phyloP scores from a whole-genome alignment of 2,329 filamentous ascomycete species.

The Albophoma yamanashiensis region DNA sequence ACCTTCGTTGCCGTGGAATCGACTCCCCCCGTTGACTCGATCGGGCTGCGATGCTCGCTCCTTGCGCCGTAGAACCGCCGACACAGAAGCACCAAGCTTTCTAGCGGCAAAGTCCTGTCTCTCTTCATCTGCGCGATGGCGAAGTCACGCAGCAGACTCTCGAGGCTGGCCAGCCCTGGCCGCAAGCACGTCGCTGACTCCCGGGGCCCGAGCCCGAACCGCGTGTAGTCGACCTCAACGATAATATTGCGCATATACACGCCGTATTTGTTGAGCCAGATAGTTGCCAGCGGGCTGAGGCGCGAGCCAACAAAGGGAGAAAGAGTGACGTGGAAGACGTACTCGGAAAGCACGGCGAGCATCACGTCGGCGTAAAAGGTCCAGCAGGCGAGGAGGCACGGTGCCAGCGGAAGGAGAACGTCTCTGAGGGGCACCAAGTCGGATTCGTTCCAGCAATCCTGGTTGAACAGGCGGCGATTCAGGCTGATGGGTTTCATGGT shows the following conservation, averaged over 20 bases:
- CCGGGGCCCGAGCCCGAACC: slow-evolving; percentile 19
- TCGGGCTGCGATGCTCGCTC: background rate
- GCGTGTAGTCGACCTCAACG: slow-evolving; percentile 30
- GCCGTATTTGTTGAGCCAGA: slow-evolving; percentile 23
- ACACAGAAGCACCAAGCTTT: slow-evolving; percentile 21
- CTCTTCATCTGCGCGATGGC: slow-evolving; percentile 14
- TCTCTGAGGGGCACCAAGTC: slow-evolving; percentile 19
- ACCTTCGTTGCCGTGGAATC: background rate
- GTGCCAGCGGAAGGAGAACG: slow-evolving; percentile 8
- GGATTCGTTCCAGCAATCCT: slow-evolving; percentile 21
- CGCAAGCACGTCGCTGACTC: slow-evolving; percentile 12
- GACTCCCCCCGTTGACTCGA: background rate
- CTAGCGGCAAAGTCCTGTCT: slow-evolving; percentile 10
- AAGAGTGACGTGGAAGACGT: slow-evolving; percentile 26
- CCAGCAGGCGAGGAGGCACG: slow-evolving; percentile 17
- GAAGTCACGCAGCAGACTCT: slow-evolving; percentile 16
- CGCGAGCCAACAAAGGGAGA: slow-evolving; percentile 22
- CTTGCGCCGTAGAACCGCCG: slow-evolving; percentile 21
- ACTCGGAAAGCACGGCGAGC: slow-evolving; percentile 20
- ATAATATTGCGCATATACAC: slow-evolving; percentile 23
- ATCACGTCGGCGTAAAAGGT: slow-evolving; percentile 26
- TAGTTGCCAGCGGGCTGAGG: slow-evolving; percentile 22
- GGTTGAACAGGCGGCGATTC: slow-evolving; percentile 14
- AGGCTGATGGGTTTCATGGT: slow-evolving; percentile 15
- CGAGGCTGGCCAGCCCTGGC: slow-evolving; percentile 13